Conservation (phyloP, 306 rosid species). For the Prinsepia uniflora region DNA sequence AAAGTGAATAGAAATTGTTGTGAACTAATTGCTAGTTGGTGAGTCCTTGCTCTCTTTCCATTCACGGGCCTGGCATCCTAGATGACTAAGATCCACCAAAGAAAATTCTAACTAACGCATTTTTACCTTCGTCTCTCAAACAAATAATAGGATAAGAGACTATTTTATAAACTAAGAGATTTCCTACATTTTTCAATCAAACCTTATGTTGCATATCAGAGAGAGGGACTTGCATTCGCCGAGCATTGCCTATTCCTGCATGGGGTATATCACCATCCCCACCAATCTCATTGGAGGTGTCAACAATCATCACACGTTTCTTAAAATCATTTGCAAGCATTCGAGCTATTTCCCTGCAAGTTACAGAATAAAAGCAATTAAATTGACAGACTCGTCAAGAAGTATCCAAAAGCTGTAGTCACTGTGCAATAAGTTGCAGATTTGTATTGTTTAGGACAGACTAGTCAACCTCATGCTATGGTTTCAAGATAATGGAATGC, state of each 20-base stretch:
- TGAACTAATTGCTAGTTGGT: not conserved
- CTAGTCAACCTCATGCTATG: not conserved
- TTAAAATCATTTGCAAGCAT: conserved; percentile 90
- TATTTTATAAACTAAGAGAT: conserved; percentile 10
- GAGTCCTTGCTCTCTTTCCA: not conserved
- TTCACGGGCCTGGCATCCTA: not conserved
- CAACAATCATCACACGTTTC: conserved; percentile 97
- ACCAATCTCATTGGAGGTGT: conserved; percentile 97
- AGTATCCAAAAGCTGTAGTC: not conserved
- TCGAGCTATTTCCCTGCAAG: conserved; percentile 80
- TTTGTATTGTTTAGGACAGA: too few relatives aligned
- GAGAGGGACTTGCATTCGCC: conserved; percentile 94
- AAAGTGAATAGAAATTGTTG: not conserved
- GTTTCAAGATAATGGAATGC: not conserved
- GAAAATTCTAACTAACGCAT: not conserved
- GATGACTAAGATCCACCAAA: not conserved
- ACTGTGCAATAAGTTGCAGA: not conserved
- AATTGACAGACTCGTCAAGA: not conserved
- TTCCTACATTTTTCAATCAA: conserved; percentile 21
- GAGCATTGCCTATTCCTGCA: conserved; percentile 87
- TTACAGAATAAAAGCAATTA: not conserved
- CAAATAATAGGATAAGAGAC: not conserved
- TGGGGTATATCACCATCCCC: conserved; percentile 99
- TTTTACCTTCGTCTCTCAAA: not conserved
- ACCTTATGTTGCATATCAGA: conserved; percentile 75